Conservation (phyloP, 148 eudicot species). For the Camellia sinensis region DNA sequence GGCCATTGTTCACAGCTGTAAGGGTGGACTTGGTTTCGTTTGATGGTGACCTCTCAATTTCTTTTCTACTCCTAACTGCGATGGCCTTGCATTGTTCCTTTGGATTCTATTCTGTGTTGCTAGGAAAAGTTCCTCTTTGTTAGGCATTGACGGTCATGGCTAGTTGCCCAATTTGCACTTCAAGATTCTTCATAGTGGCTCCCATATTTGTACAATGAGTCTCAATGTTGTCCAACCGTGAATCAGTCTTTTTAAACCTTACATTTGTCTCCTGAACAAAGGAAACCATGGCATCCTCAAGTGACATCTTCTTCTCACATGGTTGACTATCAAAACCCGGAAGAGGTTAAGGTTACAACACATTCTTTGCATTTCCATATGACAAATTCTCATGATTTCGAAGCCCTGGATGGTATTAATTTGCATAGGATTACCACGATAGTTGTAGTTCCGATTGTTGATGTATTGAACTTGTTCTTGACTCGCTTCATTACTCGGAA, state of each 20-base stretch:
- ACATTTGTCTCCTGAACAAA: neutral
- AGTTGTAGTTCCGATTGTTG: neutral
- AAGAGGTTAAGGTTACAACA: neutral
- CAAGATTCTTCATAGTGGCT: neutral
- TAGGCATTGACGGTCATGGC: neutral
- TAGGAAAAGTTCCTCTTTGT: neutral
- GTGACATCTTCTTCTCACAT: neutral
- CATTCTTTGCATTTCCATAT: neutral
- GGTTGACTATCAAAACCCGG: neutral
- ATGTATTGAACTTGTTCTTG: neutral
- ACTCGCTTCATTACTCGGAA: neutral
- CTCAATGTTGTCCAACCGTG: neutral
- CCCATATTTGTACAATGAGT: neutral
- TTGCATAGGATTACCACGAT: neutral
- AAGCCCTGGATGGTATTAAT: neutral
- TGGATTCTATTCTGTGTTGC: neutral
- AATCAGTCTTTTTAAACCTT: neutral
- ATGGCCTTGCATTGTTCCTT: neutral
- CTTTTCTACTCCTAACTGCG: neutral
- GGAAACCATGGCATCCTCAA: neutral
- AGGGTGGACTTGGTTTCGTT: neutral
- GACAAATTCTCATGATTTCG: neutral
- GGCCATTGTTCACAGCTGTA: neutral
- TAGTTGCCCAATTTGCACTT: neutral
- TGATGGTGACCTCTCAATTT: neutral